phyloP scores from a whole-genome alignment of 1,284 basidiomycete genomes.

The Laetiporus sulphureus region DNA sequence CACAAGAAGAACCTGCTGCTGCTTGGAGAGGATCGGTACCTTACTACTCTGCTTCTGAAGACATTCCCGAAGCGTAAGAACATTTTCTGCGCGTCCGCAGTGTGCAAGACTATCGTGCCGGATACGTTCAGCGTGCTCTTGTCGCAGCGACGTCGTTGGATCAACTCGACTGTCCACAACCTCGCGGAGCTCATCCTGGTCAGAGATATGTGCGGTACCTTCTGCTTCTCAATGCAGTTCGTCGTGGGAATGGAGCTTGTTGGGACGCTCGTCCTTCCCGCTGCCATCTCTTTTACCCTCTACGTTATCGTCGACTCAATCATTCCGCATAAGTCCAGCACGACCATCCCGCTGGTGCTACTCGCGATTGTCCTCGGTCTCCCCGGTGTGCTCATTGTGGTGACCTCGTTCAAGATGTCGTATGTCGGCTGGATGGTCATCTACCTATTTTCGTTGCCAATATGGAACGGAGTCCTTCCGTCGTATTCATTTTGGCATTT shows the following conservation, averaged over 20 bases:
- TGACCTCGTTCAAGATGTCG: conserved; percentile 89
- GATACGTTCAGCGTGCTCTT: conserved; percentile 93
- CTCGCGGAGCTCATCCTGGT: conserved; percentile 91
- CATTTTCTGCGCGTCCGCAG: conserved; percentile 96
- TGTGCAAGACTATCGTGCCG: conserved; percentile 97
- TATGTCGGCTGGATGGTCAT: conserved; percentile 98
- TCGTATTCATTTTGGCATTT: conserved; percentile 99
- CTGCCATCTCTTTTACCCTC: conserved; percentile 93
- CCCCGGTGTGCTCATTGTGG: conserved; percentile 89
- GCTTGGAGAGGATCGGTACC: conserved; percentile 97
- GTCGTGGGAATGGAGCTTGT: conserved; percentile 97
- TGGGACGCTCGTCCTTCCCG: conserved; percentile 94
- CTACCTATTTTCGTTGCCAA: conserved; percentile 87
- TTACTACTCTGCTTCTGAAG: conserved; percentile 93
- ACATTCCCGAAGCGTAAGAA: conserved; percentile 99
- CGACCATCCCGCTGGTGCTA: conserved; percentile 92
- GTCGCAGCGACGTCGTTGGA: conserved; percentile 97
- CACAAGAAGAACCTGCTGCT: conserved; percentile 99
- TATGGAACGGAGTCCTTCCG: conserved; percentile 95
- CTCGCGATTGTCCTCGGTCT: conserved; percentile 93
- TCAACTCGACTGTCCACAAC: conserved; percentile 99
- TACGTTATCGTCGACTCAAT: conserved; percentile 86
- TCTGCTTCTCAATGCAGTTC: conserved; percentile 98
- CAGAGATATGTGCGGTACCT: conserved; percentile 90
- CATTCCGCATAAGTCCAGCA: conserved; percentile 73